Conservation (phyloP, 2,329 filamentous ascomycete genomes). For the Nothopassalora personata region DNA sequence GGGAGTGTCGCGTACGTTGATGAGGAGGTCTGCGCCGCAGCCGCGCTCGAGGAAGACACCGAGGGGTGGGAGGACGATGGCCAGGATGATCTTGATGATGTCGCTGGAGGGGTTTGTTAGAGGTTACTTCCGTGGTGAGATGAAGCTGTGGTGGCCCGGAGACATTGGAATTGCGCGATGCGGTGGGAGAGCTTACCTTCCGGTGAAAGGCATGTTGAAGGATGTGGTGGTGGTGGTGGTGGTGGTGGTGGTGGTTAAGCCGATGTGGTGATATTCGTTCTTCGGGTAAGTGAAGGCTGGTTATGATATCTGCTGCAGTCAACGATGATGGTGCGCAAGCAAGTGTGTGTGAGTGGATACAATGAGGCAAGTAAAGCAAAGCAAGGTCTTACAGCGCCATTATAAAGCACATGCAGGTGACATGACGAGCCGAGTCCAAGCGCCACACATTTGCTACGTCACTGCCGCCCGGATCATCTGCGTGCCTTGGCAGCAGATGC, state of each 20-base stretch:
- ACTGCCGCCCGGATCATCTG: not conserved
- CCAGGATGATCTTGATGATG: constrained; percentile 79
- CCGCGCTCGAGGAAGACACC: constrained; percentile 94
- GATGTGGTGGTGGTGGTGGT: constrained; percentile 29
- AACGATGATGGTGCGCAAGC: not conserved
- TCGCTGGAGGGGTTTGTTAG: constrained; percentile 46
- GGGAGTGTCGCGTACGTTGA: constrained; percentile 85
- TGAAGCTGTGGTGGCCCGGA: constrained; percentile 6
- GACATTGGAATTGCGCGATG: not conserved
- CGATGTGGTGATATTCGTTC: not conserved
- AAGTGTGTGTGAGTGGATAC: not conserved
- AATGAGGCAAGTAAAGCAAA: not conserved
- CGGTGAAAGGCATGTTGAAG: constrained; percentile 54
- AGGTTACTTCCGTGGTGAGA: constrained; percentile 1
- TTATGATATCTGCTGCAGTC: not conserved
- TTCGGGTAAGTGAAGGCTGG: constrained; percentile 5
- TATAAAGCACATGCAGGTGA: not conserved
- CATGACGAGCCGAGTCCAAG: not conserved
- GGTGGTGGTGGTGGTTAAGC: not conserved
- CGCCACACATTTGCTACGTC: not conserved
- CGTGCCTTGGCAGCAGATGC: not conserved
- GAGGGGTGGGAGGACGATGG: constrained; percentile 81
- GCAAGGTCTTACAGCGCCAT: not conserved
- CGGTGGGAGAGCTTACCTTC: constrained; percentile 40
- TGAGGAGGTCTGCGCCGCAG: constrained; percentile 78